Evolutionary conservation across 2,329 filamentous ascomycete genomes (phyloP), one percentile per base, ranked within the genome.

Genomic region (Sclerotinia sclerotiorum): DNA sequence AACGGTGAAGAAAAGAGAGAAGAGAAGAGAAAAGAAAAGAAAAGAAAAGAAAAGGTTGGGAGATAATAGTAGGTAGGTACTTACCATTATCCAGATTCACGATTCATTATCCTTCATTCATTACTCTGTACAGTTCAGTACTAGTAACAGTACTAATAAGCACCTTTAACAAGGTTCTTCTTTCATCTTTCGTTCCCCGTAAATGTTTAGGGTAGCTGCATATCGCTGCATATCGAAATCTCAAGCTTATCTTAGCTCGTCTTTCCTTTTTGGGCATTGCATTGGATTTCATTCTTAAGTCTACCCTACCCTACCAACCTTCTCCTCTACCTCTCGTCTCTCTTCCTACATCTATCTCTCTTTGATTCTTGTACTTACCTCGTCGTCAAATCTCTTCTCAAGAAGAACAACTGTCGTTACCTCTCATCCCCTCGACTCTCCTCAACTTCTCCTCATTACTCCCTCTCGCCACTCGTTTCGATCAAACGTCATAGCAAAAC

Each of bases 181-280:
- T 3, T 35, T 35, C 32, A 35, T 35, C 35, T 35, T 6, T 57
- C 32, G 32, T 35, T n/a, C 52, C 39, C 24, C 27, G 27, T 60
- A 29, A 8, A 27, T 32, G 24, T 60, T 46, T 48, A 49, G 57
- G 44, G 27, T 27, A 49, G 39, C 39, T 39, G 39, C 10, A 13
- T 39, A 39, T 35, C 35, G 29, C 44, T 35, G 57, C 57, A 61
- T 61, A 61, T 61, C 57, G 21, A 61, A 61, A 48, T 61, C 44
- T 60, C 57, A 32, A 48, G 17, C 57, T 61, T 61, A 48, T 35
- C 44, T 61, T 61, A 29, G 27, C 24, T 48, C 44, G 42, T n/a
- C n/a, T n/a, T n/a, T n/a, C n/a, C n/a, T n/a, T 17, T 61, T 35
- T 24, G n/a, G 21, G 54, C 35, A n/a, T 56, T 56, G 35, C 11